Evolutionary conservation across 164 flowering plant genomes (phyloP).

Genomic region (Hamamelis virginiana): DNA sequence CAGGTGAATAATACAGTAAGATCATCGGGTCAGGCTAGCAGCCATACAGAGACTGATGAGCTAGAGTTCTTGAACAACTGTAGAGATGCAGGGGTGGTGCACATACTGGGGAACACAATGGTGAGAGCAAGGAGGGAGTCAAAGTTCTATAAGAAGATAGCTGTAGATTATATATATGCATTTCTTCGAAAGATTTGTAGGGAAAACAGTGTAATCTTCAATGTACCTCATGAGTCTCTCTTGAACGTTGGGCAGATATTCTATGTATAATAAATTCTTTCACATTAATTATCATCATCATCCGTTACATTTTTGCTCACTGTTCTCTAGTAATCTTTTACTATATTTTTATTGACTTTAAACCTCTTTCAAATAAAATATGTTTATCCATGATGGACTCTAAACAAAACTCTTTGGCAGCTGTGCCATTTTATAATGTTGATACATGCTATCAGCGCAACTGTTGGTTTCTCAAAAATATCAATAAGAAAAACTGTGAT

Average conservation of each 20-base stretch:
- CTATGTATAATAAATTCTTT: conserved; percentile 55
- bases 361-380: too few relatives aligned
- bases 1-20: conserved; percentile 20
- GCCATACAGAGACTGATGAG: conserved; percentile 65
- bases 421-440: too few relatives aligned
- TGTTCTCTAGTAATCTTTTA: too few relatives aligned
- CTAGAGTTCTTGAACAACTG: conserved; percentile 69
- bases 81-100: conserved; percentile 94
- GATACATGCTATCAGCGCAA: too few relatives aligned
- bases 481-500: too few relatives aligned
- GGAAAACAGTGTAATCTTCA: conserved; percentile 48
- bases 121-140: conserved; percentile 80
- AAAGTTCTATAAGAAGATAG: conserved; percentile 61
- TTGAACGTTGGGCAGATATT: conserved; percentile 84
- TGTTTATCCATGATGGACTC: too few relatives aligned
- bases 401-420: too few relatives aligned
- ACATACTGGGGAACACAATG: conserved; percentile 84
- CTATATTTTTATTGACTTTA: too few relatives aligned
- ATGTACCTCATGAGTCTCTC: conserved; percentile 86
- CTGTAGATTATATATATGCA: conserved; percentile 85
- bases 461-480: too few relatives aligned
- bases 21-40: conserved; percentile 48
- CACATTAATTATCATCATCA: too few relatives aligned
- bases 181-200: conserved; percentile 91
- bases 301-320: too few relatives aligned